phyloP scores from a whole-genome alignment of 495 filamentous ascomycete species.

The Saxispiralis lemnorum region DNA sequence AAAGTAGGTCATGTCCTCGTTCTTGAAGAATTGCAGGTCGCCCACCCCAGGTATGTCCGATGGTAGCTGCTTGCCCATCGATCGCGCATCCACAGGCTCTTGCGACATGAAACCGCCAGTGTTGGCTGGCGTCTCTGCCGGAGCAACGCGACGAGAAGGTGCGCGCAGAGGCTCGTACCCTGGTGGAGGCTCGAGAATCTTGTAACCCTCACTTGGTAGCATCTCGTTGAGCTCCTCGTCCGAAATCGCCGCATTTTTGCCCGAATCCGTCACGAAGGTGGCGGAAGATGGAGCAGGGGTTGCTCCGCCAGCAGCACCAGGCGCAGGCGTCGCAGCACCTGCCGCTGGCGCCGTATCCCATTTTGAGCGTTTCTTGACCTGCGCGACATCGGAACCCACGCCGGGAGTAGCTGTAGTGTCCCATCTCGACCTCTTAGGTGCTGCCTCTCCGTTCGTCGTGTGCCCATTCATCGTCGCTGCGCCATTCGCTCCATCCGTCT shows the following conservation, averaged over 20 bases:
- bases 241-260: constrained; percentile 58
- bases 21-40: constrained; percentile 96
- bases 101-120: constrained; percentile 96
- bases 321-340: constrained; percentile 59
- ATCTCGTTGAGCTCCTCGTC: constrained; percentile 90
- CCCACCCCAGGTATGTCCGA: constrained; percentile 96
- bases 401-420: constrained; percentile 51
- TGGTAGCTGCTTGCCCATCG: constrained; percentile 78
- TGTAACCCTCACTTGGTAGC: constrained; percentile 82
- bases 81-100: constrained; percentile 63
- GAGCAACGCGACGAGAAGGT: constrained; percentile 56
- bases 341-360: constrained; percentile 73
- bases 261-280: constrained; percentile 66
- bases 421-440: constrained; percentile 65
- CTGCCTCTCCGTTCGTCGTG: constrained; percentile 28
- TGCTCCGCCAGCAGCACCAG: constrained; percentile 70
- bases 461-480: constrained; percentile 28
- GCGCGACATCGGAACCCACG: constrained; percentile 2
- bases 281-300: constrained; percentile 54
- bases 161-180: constrained; percentile 77
- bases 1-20: constrained; percentile 98
- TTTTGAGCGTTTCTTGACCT: constrained; percentile 42
- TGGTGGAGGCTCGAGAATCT: constrained; percentile 79
- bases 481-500: constrained; percentile 27
- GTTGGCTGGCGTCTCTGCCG: constrained; percentile 50